phyloP scores from a whole-genome alignment of 371 early-diverging fungal genomes.

The Rhizopus delemar region DNA sequence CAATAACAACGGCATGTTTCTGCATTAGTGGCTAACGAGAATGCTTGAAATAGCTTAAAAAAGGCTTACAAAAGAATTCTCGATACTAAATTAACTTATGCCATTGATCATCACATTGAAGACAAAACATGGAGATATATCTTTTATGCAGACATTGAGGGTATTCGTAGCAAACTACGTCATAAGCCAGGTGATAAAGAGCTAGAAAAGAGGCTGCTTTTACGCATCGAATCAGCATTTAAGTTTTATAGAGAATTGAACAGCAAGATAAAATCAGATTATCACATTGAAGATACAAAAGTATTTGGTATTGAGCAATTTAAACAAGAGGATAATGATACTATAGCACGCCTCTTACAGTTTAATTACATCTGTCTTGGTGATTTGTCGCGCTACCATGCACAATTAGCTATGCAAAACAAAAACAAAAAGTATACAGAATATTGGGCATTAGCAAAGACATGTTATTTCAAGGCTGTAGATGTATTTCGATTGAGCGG shows the following conservation, averaged over 20 bases:
- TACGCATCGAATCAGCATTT: constrained; percentile 39
- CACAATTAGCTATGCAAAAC: constrained; percentile 27
- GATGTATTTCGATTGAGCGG: constrained; percentile 47
- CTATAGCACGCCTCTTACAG: constrained; percentile 37
- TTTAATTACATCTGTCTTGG: constrained; percentile 53
- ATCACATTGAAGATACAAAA: constrained; percentile 37
- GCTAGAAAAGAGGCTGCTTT: constrained; percentile 26
- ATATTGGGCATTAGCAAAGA: constrained; percentile 37
- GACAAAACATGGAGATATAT: constrained; percentile 53
- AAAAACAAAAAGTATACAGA: constrained; percentile 28
- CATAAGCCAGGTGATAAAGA: constrained; percentile 20
- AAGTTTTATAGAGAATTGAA: constrained; percentile 50
- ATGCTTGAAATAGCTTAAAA: constrained; percentile 27
- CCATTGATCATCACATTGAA: constrained; percentile 41
- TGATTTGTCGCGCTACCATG: constrained; percentile 51
- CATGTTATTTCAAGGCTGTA: constrained; percentile 46
- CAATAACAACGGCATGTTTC: neutral
- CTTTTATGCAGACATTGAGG: constrained; percentile 49
- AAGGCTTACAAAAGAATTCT: constrained; percentile 39
- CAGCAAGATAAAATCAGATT: constrained; percentile 28
- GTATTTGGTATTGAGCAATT: constrained; percentile 43
- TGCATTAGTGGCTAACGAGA: neutral
- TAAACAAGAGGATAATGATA: constrained; percentile 26
- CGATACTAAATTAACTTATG: constrained; percentile 32
- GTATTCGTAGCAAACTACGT: constrained; percentile 40